Conservation (phyloP, 768 basidiomycete genomes). For the Pleurotus pulmonarius region DNA sequence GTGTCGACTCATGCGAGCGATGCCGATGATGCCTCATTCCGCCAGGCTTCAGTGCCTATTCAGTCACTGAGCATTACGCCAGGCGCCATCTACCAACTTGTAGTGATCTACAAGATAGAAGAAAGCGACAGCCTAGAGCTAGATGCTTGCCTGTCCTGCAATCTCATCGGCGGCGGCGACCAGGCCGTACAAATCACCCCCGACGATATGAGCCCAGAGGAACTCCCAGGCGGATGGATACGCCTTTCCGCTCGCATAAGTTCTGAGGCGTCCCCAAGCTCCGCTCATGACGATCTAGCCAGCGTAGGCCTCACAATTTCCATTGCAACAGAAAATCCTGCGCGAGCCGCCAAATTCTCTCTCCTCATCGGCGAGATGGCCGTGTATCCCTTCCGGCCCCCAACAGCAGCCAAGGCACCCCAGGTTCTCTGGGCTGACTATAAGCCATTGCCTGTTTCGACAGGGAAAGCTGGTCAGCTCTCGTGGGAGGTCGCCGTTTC, state of each 20-base stretch:
- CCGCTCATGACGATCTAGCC: constrained; percentile 15
- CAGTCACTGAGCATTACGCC: constrained; percentile 55
- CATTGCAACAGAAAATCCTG: constrained; percentile 40
- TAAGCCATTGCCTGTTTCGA: constrained; percentile 8
- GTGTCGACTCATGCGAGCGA: constrained; percentile 35
- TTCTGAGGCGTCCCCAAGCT: neutral
- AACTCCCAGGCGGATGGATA: constrained; percentile 50
- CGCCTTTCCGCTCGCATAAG: constrained; percentile 43
- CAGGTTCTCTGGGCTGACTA: constrained; percentile 55
- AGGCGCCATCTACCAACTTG: constrained; percentile 42
- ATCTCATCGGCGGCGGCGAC: constrained; percentile 17
- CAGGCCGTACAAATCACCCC: constrained; percentile 22
- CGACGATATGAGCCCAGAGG: constrained; percentile 18
- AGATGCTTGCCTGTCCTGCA: constrained; percentile 38
- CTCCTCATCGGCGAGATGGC: constrained; percentile 61
- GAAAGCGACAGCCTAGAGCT: constrained; percentile 28
- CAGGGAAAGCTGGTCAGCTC: constrained; percentile 36
- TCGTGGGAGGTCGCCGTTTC: constrained; percentile 58
- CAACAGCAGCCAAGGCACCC: constrained; percentile 26
- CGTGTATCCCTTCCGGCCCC: constrained; percentile 39
- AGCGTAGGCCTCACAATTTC: constrained; percentile 53
- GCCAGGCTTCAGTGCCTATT: constrained; percentile 62
- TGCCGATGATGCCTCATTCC: constrained; percentile 45
- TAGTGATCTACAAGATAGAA: constrained; percentile 49
- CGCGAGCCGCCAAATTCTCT: constrained; percentile 34